Evolutionary conservation across 148 eudicot species (phyloP).

Genomic region (Bassia scoparia): DNA sequence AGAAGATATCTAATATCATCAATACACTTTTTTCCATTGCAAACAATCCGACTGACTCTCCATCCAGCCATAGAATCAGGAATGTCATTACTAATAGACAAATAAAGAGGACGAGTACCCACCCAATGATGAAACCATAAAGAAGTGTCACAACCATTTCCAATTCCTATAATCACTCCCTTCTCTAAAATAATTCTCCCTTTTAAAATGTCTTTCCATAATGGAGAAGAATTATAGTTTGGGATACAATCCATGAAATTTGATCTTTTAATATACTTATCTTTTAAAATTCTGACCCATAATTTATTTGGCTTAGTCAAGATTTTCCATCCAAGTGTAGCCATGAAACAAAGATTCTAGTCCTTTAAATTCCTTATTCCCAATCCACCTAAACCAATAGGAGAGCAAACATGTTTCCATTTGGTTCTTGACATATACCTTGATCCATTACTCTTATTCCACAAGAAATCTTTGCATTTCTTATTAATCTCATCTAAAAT

Average conservation of each 20-base stretch:
- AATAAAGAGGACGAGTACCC: neutral
- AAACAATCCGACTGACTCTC: too few species aligned
- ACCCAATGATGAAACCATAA: neutral
- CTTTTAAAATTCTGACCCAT: neutral
- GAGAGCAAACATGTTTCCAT: neutral
- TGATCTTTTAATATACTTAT: neutral
- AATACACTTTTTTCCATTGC: too few species aligned
- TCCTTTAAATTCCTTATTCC: neutral
- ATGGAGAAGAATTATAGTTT: neutral
- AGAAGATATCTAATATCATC: too few species aligned
- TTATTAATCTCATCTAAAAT: neutral
- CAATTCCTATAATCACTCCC: neutral
- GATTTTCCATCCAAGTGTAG: neutral
- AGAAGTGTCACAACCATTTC: neutral
- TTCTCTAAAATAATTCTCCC: neutral
- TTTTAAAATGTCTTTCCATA: neutral
- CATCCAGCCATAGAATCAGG: neutral
- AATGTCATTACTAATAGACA: rapidly evolving
- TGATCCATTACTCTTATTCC: neutral
- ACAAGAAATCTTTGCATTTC: neutral
- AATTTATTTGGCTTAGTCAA: neutral
- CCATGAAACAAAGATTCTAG: neutral
- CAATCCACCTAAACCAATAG: neutral
- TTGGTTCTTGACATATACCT: neutral
- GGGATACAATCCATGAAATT: neutral